Conservation (phyloP, 2,329 filamentous ascomycete genomes). For the Cladosporium sp. region DNA sequence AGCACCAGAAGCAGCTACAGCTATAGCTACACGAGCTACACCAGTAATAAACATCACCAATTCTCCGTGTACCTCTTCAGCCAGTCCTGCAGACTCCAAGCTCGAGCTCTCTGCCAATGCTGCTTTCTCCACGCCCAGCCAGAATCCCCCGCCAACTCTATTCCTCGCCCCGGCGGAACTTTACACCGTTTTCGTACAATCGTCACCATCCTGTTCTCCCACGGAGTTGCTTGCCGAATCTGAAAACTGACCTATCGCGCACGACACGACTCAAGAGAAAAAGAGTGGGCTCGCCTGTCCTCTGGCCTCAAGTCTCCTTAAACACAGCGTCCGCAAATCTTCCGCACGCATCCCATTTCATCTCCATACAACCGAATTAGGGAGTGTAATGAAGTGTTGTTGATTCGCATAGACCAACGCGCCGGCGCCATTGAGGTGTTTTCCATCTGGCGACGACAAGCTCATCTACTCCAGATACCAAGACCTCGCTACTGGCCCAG, state of each 20-base stretch:
- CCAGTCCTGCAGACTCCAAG: not conserved
- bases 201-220: not conserved
- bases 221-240: slow-evolving; percentile 6
- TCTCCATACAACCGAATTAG: not conserved
- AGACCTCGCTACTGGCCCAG: not conserved
- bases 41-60: not conserved
- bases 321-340: not conserved
- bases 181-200: not conserved
- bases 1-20: not conserved
- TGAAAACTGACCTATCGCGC: not conserved
- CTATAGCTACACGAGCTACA: not conserved
- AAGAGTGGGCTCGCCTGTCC: not conserved
- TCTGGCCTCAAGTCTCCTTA: too few relatives aligned
- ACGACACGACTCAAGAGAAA: not conserved
- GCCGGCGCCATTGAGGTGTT: not conserved
- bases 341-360: not conserved
- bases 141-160: slow-evolving; percentile 11
- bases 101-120: not conserved
- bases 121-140: slow-evolving; percentile 9
- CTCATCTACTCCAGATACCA: not conserved
- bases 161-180: not conserved
- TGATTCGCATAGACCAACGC: too few relatives aligned
- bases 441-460: not conserved
- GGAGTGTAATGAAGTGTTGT: not conserved
- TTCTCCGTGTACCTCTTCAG: too few relatives aligned